Conservation (phyloP, 169 alveolate species). For the Nephromyces sp. region DNA sequence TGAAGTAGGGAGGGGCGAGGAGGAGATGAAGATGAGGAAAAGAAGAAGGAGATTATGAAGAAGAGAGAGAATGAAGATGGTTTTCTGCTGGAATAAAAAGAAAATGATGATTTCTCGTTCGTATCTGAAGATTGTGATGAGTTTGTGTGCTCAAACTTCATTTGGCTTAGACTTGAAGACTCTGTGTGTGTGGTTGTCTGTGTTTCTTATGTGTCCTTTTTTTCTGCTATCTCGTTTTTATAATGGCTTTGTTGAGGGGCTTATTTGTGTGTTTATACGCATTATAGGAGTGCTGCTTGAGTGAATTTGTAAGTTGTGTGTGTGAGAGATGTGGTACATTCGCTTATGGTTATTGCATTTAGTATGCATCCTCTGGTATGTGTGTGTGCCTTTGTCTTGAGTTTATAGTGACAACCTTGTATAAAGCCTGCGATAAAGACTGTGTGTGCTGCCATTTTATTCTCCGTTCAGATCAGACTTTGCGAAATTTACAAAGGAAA, state of each 20-base stretch:
- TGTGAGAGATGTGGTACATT: too few relatives aligned
- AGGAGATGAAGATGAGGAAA: neutral
- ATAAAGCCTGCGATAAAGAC: neutral
- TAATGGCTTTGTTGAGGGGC: neutral
- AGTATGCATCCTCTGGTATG: neutral
- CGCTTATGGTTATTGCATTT: too few relatives aligned
- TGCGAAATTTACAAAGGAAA: slow-evolving; percentile 59
- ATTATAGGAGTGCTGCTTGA: neutral
- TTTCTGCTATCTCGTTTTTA: neutral
- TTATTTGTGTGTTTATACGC: neutral
- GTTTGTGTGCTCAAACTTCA: too few relatives aligned
- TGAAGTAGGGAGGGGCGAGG: neutral
- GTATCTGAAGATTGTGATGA: too few relatives aligned
- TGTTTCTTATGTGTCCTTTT: too few relatives aligned
- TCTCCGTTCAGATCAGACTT: slow-evolving; percentile 47
- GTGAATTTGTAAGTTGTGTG: too few relatives aligned
- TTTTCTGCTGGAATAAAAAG: too few relatives aligned
- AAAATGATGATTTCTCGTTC: too few relatives aligned
- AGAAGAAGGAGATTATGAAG: neutral
- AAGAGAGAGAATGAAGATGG: too few relatives aligned
- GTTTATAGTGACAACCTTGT: neutral
- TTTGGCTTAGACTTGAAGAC: too few relatives aligned
- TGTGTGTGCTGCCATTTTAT: neutral
- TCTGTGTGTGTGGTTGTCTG: too few relatives aligned
- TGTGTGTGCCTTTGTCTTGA: neutral